Conservation (phyloP, 1,284 basidiomycete genomes). For the Schizopora paradoxa region DNA sequence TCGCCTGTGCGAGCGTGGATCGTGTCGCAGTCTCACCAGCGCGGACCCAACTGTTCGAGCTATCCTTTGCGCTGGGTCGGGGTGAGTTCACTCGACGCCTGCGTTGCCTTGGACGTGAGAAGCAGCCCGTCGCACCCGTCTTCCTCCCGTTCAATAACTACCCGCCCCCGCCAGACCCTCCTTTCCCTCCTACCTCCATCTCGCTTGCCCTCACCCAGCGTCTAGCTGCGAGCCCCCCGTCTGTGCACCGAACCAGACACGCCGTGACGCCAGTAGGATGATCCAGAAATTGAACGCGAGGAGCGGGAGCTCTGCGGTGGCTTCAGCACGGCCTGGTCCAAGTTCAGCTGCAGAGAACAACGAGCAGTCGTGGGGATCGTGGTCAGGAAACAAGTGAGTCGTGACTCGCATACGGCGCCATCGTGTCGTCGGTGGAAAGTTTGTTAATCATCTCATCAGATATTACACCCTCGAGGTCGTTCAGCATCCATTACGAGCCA, state of each 20-base stretch:
- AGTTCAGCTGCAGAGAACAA: conserved; percentile 4
- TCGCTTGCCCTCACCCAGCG: conserved; percentile 5
- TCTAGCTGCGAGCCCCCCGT: conserved; percentile 5
- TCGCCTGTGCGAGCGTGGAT: too few species aligned
- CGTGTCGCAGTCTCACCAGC: too few species aligned
- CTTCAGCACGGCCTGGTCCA: conserved; percentile 7
- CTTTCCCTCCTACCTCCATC: not conserved
- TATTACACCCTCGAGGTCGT: conserved; percentile 78
- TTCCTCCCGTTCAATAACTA: too few species aligned
- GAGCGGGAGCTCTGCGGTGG: conserved; percentile 9
- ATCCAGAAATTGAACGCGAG: conserved; percentile 16
- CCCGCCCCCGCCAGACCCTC: conserved; percentile 5
- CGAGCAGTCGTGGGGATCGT: conserved; percentile 15
- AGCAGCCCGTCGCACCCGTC: too few species aligned
- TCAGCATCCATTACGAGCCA: conserved; percentile 81
- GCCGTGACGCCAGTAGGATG: conserved; percentile 9
- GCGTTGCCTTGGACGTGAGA: too few species aligned
- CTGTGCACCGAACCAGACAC: conserved; percentile 3
- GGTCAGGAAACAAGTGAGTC: conserved; percentile 16
- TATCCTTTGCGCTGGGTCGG: too few species aligned
- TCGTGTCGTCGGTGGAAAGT: not conserved
- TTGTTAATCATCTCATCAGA: conserved; percentile 34
- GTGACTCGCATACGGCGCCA: not conserved
- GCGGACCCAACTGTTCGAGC: too few species aligned
- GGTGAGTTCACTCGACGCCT: too few species aligned